phyloP scores from a whole-genome alignment of 225 moss, liverwort and hornwort genomes.

The Anthoceros angustus region DNA sequence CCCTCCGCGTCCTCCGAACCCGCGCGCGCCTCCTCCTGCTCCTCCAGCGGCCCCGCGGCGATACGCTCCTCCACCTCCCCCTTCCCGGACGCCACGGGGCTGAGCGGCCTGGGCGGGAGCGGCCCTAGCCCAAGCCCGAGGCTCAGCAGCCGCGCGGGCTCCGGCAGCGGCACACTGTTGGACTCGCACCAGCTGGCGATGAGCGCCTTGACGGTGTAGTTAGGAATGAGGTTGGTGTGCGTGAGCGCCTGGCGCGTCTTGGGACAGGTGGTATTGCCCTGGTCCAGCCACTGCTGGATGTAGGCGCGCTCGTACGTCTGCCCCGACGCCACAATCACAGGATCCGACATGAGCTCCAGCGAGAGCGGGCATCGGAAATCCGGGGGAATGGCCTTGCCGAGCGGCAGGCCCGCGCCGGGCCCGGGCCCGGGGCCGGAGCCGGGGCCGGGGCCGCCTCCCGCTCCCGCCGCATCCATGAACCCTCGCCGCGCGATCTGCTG shows the following conservation, averaged over 20 bases:
- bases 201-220: constrained; percentile 93
- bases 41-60: constrained; percentile 9
- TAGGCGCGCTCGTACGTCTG: constrained; percentile 80
- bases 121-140: constrained; percentile 18
- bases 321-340: constrained; percentile 87
- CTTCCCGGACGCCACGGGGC: constrained; percentile 23
- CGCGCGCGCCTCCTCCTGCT: constrained; percentile 6
- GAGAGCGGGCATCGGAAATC: constrained; percentile 97
- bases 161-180: constrained; percentile 59
- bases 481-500: neutral
- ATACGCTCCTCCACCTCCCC: constrained; percentile 34
- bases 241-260: constrained; percentile 74
- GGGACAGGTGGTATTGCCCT: constrained; percentile 63
- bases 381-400: constrained; percentile 53
- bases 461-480: neutral
- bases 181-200: constrained; percentile 98
- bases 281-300: constrained; percentile 85
- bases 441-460: constrained; percentile 18
- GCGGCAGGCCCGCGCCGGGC: constrained; percentile 22
- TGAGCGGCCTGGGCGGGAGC: constrained; percentile 16
- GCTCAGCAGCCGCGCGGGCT: constrained; percentile 40
- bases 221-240: constrained; percentile 73
- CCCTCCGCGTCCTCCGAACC: neutral
- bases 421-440: constrained; percentile 19
- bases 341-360: constrained; percentile 91